A percentile compares a stretch with the other conserved stretches of the same genome.
Conservation (phyloP, 1,139 yeast genomes). For the Blastobotrys persicus region DNA sequence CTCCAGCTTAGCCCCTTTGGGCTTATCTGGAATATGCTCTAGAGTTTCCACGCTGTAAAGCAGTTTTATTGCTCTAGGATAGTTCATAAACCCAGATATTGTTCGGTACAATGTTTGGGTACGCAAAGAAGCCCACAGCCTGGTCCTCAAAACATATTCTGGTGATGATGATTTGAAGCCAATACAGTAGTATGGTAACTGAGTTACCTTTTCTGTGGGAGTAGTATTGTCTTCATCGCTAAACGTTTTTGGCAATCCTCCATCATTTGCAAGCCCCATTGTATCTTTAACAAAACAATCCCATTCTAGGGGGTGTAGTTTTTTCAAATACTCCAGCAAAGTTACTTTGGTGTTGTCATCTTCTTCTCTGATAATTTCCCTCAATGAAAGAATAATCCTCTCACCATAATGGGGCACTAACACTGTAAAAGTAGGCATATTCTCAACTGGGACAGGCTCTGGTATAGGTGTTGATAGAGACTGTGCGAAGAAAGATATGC, state of each 20-base stretch:
- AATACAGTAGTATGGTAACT: conserved; percentile 65
- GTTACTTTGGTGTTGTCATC: conserved; percentile 60
- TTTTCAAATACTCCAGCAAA: conserved; percentile 69
- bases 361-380: conserved; percentile 65
- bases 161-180: conserved; percentile 69
- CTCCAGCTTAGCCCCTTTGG: conserved; percentile 10
- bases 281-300: conserved; percentile 62
- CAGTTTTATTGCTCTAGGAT: conserved; percentile 63
- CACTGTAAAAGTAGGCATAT: conserved; percentile 98
- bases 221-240: conserved; percentile 18
- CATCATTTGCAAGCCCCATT: conserved; percentile 21
- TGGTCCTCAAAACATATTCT: conserved; percentile 60
- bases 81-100: conserved; percentile 72
- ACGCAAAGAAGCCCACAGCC: conserved; percentile 79
- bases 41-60: conserved; percentile 58
- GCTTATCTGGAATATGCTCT: conserved; percentile 22
- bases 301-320: conserved; percentile 73
- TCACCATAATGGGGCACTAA: conserved; percentile 97
- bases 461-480: conserved; percentile 97
- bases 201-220: conserved; percentile 33
- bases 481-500: conserved; percentile 98
- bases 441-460: conserved; percentile 97
- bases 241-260: conserved; percentile 18
- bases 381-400: conserved; percentile 75
- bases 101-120: conserved; percentile 79